phyloP scores from a whole-genome alignment of 2,329 filamentous ascomycete species.

The Cercospora citrullina region DNA sequence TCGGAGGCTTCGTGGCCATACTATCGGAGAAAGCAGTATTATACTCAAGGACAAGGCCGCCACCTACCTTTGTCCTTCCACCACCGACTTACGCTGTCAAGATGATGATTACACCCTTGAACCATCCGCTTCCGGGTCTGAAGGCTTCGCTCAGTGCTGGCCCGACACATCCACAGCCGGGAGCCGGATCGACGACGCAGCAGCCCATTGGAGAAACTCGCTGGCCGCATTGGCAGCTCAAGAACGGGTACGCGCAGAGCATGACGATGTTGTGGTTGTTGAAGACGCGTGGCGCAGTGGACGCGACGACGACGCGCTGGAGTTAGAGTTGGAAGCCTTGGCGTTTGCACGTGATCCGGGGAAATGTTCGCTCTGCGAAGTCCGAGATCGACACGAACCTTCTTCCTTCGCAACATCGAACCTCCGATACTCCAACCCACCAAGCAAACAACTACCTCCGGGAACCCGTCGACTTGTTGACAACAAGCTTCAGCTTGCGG shows the following conservation, averaged over 20 bases:
- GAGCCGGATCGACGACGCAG: background rate
- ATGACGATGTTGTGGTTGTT: background rate
- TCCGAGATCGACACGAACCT: background rate
- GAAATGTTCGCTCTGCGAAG: conserved; percentile 1
- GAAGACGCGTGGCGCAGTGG: background rate
- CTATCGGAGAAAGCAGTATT: background rate
- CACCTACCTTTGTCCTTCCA: background rate
- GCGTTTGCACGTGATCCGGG: background rate
- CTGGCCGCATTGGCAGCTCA: background rate
- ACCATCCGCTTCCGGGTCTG: background rate
- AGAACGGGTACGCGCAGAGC: background rate
- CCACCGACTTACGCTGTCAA: background rate
- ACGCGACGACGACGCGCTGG: background rate
- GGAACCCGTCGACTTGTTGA: background rate
- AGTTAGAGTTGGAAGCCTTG: background rate
- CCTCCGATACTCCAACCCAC: background rate
- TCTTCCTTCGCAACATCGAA: background rate
- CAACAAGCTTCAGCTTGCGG: background rate
- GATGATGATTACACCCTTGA: background rate
- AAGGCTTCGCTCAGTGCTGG: background rate
- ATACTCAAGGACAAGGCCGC: background rate
- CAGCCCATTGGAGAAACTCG: background rate
- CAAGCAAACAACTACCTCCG: background rate
- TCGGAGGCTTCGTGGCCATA: background rate
- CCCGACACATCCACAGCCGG: background rate